These are phyloP conservation scores for Mortierella polycephala DNA, from an alignment of 371 early-diverging fungal species.

Conservation along the genomic window DNA sequence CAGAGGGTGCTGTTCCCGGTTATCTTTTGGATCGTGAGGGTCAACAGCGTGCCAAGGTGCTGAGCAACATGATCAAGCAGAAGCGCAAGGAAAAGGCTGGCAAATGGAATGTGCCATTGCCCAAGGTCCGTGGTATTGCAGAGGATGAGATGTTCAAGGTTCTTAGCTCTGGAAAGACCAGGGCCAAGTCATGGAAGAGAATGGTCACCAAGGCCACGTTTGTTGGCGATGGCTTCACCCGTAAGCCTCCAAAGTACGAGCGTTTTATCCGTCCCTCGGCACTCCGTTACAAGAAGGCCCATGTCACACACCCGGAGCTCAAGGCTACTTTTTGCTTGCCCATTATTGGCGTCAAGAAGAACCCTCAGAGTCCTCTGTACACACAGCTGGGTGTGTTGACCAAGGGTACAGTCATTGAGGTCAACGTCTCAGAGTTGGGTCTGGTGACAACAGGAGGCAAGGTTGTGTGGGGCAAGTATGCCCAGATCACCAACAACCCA, in stretches of 20 bases:
- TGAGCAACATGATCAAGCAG: constrained; percentile 99
- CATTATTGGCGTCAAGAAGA: constrained; percentile 99
- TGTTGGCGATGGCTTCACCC: constrained; percentile 98
- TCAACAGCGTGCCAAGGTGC: constrained; percentile 94
- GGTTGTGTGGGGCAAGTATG: constrained; percentile 99
- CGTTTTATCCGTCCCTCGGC: constrained; percentile 99
- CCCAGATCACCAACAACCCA: constrained; percentile 94
- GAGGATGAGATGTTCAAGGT: constrained; percentile 99
- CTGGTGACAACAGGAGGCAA: constrained; percentile 98
- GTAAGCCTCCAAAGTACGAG: constrained; percentile 99
- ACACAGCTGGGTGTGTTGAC: constrained; percentile 99
- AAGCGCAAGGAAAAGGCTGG: constrained; percentile 99
- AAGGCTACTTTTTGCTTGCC: constrained; percentile 99
- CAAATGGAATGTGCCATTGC: constrained; percentile 99
- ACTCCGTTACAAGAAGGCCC: constrained; percentile 98
- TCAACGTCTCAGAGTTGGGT: constrained; percentile 98
- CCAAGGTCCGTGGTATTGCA: constrained; percentile 98
- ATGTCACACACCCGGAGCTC: constrained; percentile 99
- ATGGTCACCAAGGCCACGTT: constrained; percentile 99
- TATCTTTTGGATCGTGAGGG: constrained; percentile 99
- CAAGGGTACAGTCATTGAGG: constrained; percentile 99
- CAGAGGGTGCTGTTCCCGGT: constrained; percentile 97
- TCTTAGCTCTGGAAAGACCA: constrained; percentile 96
- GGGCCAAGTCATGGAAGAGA: constrained; percentile 95
- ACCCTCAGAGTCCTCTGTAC: constrained; percentile 97